phyloP scores from a whole-genome alignment of 345 rosid species.

The Carallia pectinifolia region DNA sequence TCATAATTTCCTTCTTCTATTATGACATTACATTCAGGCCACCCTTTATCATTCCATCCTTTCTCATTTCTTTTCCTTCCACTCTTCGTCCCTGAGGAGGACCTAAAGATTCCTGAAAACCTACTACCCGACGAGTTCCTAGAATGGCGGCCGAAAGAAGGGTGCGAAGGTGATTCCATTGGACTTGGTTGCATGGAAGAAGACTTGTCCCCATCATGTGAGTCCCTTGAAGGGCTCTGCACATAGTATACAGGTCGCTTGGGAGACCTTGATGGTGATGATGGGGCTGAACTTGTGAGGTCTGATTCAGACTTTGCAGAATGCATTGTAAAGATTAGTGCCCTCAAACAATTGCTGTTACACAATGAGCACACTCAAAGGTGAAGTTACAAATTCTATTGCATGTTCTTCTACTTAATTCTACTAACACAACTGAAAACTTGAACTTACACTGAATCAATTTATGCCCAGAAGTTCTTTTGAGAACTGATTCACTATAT shows the following conservation, averaged over 20 bases:
- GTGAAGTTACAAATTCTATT: neutral
- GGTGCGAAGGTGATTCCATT: constrained; percentile 86
- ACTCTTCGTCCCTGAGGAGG: constrained; percentile 61
- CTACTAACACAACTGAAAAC: neutral
- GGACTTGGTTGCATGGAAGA: constrained; percentile 73
- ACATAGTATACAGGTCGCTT: constrained; percentile 71
- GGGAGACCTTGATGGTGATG: constrained; percentile 80
- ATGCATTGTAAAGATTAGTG: constrained; percentile 33
- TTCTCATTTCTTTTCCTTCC: constrained; percentile 40
- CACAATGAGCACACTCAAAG: neutral
- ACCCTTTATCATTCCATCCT: constrained; percentile 66
- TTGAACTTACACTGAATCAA: neutral
- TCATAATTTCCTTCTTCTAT: constrained; percentile 75
- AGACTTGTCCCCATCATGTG: constrained; percentile 82
- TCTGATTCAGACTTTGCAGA: constrained; percentile 78
- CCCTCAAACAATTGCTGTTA: neutral
- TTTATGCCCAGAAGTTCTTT: constrained; percentile 1
- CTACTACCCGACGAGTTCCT: constrained; percentile 80
- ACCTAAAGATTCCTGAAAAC: constrained; percentile 79
- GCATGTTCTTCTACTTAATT: neutral
- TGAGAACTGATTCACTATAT: too few species aligned
- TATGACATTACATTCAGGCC: constrained; percentile 74
- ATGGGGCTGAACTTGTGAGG: constrained; percentile 68
- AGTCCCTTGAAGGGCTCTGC: constrained; percentile 89
- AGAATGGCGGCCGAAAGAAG: constrained; percentile 72